Evolutionary conservation across 768 basidiomycete genomes (phyloP).

Genomic region (Leccinum variicolor): DNA sequence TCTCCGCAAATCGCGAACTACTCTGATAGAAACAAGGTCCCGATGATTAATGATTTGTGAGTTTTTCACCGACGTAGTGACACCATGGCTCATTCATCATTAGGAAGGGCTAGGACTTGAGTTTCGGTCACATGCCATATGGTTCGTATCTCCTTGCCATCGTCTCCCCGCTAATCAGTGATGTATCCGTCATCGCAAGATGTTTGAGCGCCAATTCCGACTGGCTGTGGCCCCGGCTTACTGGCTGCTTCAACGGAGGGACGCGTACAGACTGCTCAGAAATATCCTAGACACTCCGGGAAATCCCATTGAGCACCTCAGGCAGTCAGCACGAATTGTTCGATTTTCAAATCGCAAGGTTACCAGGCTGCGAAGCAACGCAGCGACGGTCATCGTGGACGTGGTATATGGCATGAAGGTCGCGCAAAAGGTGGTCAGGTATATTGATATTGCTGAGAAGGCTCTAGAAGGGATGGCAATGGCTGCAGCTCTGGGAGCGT

Average conservation of each 20-base stretch:
- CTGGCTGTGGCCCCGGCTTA: conserved; percentile 39
- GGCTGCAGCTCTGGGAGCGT: conserved; percentile 51
- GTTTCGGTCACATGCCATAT: conserved; percentile 55
- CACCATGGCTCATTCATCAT: conserved; percentile 8
- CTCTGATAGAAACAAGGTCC: conserved; percentile 46
- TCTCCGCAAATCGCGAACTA: conserved; percentile 49
- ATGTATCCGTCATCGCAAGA: conserved; percentile 37
- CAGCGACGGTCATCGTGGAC: conserved; percentile 51
- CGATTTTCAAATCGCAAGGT: too few relatives aligned
- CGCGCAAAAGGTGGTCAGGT: conserved; percentile 40
- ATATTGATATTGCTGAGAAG: conserved; percentile 48
- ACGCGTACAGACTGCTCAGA: conserved; percentile 44
- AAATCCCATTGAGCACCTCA: conserved; percentile 40
- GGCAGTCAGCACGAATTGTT: too few relatives aligned
- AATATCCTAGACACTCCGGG: conserved; percentile 41
- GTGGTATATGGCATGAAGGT: conserved; percentile 50
- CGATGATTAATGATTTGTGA: conserved; percentile 51
- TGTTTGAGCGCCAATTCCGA: conserved; percentile 52
- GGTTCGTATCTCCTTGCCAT: conserved; percentile 24
- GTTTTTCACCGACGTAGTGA: conserved; percentile 6
- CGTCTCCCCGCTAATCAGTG: not conserved
- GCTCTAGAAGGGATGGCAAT: conserved; percentile 49
- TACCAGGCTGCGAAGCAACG: too few relatives aligned
- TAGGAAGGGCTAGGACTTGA: conserved; percentile 48
- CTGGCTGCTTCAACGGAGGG: conserved; percentile 43